Percentiles rank a stretch among this genome's conserved stretches.
phyloP scores from a whole-genome alignment of 495 filamentous ascomycete genomes.

The Penicillium chermesinum region DNA sequence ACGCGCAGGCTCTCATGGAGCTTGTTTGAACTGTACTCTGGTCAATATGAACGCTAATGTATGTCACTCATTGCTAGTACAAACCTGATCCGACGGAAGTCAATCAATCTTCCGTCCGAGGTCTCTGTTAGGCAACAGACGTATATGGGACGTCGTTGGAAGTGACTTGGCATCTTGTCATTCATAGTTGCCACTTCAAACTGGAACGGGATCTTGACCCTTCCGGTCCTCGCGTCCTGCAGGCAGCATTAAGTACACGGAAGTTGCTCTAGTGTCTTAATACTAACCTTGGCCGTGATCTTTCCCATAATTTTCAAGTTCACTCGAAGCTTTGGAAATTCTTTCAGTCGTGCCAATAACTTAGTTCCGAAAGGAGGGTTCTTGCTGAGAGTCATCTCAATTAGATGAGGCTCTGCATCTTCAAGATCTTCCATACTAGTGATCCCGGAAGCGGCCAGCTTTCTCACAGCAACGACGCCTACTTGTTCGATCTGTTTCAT shows the following conservation, averaged over 20 bases:
- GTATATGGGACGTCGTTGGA: constrained; percentile 56
- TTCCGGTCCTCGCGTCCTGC: constrained; percentile 36
- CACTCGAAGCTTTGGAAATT: constrained; percentile 72
- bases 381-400: constrained; percentile 71
- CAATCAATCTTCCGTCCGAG: constrained; percentile 65
- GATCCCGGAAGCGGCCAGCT: constrained; percentile 67
- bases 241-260: not conserved
- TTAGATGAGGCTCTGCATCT: constrained; percentile 57
- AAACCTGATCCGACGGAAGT: constrained; percentile 76
- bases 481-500: constrained; percentile 85
- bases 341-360: constrained; percentile 54
- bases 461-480: constrained; percentile 71
- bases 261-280: not conserved
- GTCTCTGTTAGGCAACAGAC: constrained; percentile 73
- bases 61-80: too few relatives aligned
- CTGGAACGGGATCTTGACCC: constrained; percentile 57
- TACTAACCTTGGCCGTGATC: constrained; percentile 45
- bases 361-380: constrained; percentile 81
- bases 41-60: too few relatives aligned
- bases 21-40: constrained; percentile 51
- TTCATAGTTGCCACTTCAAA: constrained; percentile 72
- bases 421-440: constrained; percentile 67
- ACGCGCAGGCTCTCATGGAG: constrained; percentile 60
- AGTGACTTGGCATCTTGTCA: constrained; percentile 53
- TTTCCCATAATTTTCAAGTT: constrained; percentile 46